phyloP scores from a whole-genome alignment of 495 filamentous ascomycete species.

The Podospora australis region DNA sequence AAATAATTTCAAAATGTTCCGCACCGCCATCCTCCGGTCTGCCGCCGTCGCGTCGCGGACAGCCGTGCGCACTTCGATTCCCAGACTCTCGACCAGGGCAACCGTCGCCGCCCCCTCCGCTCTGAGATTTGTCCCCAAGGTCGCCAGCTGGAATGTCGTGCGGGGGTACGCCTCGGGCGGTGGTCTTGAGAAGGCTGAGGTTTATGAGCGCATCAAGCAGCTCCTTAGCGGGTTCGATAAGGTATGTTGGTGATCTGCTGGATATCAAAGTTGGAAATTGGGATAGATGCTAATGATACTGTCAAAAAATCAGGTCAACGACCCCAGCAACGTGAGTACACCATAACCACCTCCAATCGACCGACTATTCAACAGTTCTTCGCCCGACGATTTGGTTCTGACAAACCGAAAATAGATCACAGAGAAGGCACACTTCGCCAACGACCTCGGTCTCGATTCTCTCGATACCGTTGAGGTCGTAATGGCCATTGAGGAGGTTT shows the following conservation, averaged over 20 bases:
- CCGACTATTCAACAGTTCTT: too few relatives aligned
- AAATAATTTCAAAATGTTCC: conserved; percentile 61
- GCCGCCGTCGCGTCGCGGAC: conserved; percentile 45
- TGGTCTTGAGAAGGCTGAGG: conserved; percentile 70
- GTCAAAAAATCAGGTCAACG: conserved; percentile 54
- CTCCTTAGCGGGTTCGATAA: conserved; percentile 95
- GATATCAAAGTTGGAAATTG: not conserved
- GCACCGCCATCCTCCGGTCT: conserved; percentile 68
- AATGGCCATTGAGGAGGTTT: conserved; percentile 99
- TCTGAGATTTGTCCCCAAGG: conserved; percentile 44
- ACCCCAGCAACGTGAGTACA: conserved; percentile 65
- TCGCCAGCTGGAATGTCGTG: conserved; percentile 49
- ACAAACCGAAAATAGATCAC: too few relatives aligned
- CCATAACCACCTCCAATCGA: too few relatives aligned
- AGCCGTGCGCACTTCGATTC: conserved; percentile 51
- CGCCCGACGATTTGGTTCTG: too few relatives aligned
- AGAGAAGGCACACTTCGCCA: conserved; percentile 77
- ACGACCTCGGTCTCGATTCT: conserved; percentile 93
- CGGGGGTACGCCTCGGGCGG: conserved; percentile 82
- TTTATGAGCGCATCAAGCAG: conserved; percentile 88
- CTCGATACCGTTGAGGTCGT: conserved; percentile 98
- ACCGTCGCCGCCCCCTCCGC: conserved; percentile 42
- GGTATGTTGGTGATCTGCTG: conserved; percentile 47
- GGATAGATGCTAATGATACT: not conserved
- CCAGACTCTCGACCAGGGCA: conserved; percentile 49